A percentile compares a stretch with the other conserved stretches of the same genome.
Evolutionary conservation across 2,329 filamentous ascomycete species (phyloP).

Genomic region (Penicillium sp.): DNA sequence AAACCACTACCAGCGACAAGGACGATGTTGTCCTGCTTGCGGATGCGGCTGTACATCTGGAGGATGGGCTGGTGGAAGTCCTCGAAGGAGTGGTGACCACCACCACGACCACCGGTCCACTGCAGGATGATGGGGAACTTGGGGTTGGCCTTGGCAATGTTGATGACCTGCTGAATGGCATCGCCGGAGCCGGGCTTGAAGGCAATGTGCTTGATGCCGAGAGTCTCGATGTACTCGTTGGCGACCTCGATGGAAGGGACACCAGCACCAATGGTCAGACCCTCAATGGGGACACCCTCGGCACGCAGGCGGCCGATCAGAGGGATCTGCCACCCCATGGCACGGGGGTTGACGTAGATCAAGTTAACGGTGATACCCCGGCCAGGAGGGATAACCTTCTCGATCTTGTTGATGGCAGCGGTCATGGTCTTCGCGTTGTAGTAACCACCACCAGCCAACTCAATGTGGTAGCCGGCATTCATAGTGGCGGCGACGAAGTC

Average conservation of each 20-base stretch:
- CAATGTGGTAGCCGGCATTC: constrained; percentile 54
- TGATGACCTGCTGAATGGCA: constrained; percentile 85
- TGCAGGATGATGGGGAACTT: constrained; percentile 90
- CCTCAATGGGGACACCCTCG: constrained; percentile 88
- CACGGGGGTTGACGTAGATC: constrained; percentile 58
- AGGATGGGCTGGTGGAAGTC: constrained; percentile 93
- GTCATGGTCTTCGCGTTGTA: constrained; percentile 78
- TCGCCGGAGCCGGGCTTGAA: constrained; percentile 93
- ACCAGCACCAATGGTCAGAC: constrained; percentile 88
- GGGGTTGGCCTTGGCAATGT: constrained; percentile 92
- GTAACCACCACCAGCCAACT: constrained; percentile 57
- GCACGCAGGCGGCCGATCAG: constrained; percentile 61
- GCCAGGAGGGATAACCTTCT: constrained; percentile 74
- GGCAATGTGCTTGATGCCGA: constrained; percentile 88
- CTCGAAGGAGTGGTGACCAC: constrained; percentile 92
- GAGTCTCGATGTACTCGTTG: constrained; percentile 89
- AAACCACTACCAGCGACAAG: constrained; percentile 91
- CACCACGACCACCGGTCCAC: constrained; percentile 92
- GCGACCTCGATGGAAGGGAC: constrained; percentile 92
- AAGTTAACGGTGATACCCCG: constrained; percentile 58
- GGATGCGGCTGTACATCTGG: constrained; percentile 86
- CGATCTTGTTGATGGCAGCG: constrained; percentile 79
- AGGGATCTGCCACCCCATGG: constrained; percentile 58
- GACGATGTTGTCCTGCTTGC: constrained; percentile 83
- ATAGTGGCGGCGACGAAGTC: constrained; percentile 59